Evolutionary conservation across 2,329 filamentous ascomycete species (phyloP), one percentile per base, ranked within the genome.

Genomic region (Monosporascus sp.): DNA sequence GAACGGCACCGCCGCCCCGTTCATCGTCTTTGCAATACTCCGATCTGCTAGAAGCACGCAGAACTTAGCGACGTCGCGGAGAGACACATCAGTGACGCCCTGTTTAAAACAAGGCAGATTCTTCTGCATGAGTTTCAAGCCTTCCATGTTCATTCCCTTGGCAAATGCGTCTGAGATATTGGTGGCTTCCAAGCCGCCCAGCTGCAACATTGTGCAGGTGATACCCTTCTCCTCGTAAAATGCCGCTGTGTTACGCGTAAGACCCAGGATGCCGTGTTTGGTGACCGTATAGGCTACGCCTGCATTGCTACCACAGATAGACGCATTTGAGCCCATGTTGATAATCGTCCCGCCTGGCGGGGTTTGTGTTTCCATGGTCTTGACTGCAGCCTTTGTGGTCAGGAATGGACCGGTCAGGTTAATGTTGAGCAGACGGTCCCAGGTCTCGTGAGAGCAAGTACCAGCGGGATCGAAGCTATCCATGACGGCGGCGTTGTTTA

Each of bases 201-300:
- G 69, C 58, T 78, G 64, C 51, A 83, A 64, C 4, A 74, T 76
- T 38, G 80, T 73, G 57, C 72, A 74, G 49, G 74, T 72, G 55
- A 85, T 78, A 24, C 79, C 79, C 63, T 78, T 76, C 20, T 68
- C 66, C 1, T 72, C 74, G 60, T 85, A 85, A 61, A 73, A 79
- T 0, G 74, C 73, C 1, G 80, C 80, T 17, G 79, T 84, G 68
- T 78, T 84, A 66, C 79, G 81, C 7, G 79, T 82, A 53, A 83
- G 63, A 1, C 76, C 79, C 4, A 79, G 59, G 18, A 82, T 61
- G 15, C 74, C 79, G 57, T 81, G 78, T 64, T 82, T 81, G 64
- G 71, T 74, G 2, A 73, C 71, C 18, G 58, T 53, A 37, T 59
- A 80, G 14, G 78, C 75, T 6, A 70, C 72, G 40, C 78, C 77